phyloP scores from a whole-genome alignment of 306 rosid genomes.

The Pachyrhizus erosus region DNA sequence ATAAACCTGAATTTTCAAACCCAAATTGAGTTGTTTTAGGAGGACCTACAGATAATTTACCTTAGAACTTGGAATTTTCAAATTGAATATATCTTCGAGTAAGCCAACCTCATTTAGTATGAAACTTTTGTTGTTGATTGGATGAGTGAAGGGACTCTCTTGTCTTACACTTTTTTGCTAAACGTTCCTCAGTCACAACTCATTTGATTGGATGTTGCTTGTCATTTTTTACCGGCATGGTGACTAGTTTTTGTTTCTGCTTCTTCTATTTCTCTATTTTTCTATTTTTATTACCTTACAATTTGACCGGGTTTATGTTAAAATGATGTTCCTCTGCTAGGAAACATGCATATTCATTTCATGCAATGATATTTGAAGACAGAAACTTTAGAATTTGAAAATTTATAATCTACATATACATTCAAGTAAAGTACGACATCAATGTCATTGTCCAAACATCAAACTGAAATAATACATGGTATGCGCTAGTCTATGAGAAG shows the following conservation, averaged over 20 bases:
- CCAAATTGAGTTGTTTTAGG: too few species aligned
- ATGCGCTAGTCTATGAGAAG: constrained; percentile 21
- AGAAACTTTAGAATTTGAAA: neutral
- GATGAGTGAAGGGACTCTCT: too few species aligned
- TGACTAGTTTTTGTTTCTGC: neutral
- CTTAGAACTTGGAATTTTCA: too few species aligned
- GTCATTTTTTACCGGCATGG: too few species aligned
- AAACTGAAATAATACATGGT: constrained; percentile 1
- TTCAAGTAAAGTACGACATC: neutral
- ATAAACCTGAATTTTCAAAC: too few species aligned
- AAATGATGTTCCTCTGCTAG: neutral
- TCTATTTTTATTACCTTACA: neutral
- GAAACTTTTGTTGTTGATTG: too few species aligned
- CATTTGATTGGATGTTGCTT: too few species aligned
- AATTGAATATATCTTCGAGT: too few species aligned
- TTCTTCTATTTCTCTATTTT: neutral
- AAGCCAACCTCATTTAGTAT: too few species aligned
- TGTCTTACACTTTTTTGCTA: too few species aligned
- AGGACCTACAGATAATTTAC: too few species aligned
- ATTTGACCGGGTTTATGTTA: neutral
- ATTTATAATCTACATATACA: neutral
- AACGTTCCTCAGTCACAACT: too few species aligned
- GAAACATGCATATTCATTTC: neutral
- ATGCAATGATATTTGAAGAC: neutral
- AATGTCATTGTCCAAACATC: neutral